phyloP scores from a whole-genome alignment of 148 eudicot genomes.

The Rhododendron simsii region DNA sequence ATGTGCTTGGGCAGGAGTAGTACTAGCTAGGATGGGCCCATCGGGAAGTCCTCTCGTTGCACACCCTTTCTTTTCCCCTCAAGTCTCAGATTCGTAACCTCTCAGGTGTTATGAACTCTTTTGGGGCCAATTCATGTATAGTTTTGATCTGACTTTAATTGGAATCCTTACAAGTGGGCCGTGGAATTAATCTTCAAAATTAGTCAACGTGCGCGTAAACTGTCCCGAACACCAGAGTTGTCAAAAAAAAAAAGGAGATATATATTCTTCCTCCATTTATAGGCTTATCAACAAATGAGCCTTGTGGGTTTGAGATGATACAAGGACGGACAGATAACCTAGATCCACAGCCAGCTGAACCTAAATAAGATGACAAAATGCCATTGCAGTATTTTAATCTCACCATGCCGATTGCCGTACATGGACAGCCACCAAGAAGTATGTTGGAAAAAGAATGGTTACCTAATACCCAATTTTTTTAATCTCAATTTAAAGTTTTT shows the following conservation, averaged over 20 bases:
- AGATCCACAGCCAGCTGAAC: background rate
- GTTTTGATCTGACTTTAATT: background rate
- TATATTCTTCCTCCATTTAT: too few relatives aligned
- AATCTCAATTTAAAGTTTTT: too few relatives aligned
- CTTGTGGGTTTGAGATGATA: background rate
- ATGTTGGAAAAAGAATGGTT: constrained; percentile 5
- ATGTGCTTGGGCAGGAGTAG: background rate
- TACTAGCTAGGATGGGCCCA: background rate
- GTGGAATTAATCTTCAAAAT: too few relatives aligned
- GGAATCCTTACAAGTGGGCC: background rate
- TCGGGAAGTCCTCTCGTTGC: background rate
- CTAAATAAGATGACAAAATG: background rate
- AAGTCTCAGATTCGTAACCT: background rate
- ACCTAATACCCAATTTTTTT: background rate
- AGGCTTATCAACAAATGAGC: background rate
- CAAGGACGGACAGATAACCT: background rate
- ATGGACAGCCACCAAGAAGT: background rate
- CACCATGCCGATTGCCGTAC: background rate
- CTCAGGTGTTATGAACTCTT: background rate
- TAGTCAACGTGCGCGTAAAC: too few relatives aligned
- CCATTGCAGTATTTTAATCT: background rate
- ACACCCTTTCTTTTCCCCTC: too few relatives aligned
- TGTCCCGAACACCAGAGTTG: too few relatives aligned
- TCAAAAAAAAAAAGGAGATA: too few relatives aligned
- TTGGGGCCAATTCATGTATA: background rate